Conservation (phyloP, 2,329 filamentous ascomycete species). For the Colletotrichum zoysiae region DNA sequence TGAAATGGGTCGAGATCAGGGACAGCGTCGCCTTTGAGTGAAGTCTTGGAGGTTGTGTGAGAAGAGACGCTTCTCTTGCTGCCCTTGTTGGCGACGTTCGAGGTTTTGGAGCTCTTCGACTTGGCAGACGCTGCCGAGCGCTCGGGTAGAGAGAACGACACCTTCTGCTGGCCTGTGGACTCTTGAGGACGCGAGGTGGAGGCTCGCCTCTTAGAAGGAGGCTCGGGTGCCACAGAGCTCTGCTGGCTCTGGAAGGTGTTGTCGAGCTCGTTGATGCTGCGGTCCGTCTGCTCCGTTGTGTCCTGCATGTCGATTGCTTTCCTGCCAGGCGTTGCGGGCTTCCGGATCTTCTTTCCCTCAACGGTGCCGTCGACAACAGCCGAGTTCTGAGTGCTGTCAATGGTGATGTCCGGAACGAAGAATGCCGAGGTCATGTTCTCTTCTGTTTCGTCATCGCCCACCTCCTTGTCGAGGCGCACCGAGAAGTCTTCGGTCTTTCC, state of each 20-base stretch:
- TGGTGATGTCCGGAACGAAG: slow-evolving; percentile 70
- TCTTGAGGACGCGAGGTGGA: slow-evolving; percentile 26
- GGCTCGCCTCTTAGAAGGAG: slow-evolving; percentile 45
- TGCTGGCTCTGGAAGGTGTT: slow-evolving; percentile 43
- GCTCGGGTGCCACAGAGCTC: slow-evolving; percentile 40
- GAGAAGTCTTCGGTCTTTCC: slow-evolving; percentile 53
- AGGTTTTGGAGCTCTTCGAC: slow-evolving; percentile 45
- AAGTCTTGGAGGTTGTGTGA: slow-evolving; percentile 26
- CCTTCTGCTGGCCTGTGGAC: slow-evolving; percentile 50
- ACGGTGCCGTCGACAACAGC: slow-evolving; percentile 38
- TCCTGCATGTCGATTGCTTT: slow-evolving; percentile 48
- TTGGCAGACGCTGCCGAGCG: slow-evolving; percentile 46
- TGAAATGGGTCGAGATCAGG: slow-evolving; percentile 41
- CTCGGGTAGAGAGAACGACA: slow-evolving; percentile 58
- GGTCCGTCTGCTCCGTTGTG: slow-evolving; percentile 47
- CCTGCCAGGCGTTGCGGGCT: slow-evolving; percentile 49
- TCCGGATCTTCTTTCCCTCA: slow-evolving; percentile 33
- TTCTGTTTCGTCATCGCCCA: slow-evolving; percentile 47
- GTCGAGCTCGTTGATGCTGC: slow-evolving; percentile 41
- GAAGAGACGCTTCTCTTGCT: slow-evolving; percentile 55
- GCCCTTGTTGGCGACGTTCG: slow-evolving; percentile 56
- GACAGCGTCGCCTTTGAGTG: slow-evolving; percentile 37
- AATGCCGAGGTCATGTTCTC: slow-evolving; percentile 72
- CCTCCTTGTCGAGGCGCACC: slow-evolving; percentile 49
- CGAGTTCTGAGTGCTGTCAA: slow-evolving; percentile 57